Evolutionary conservation across 228 moss, liverwort and hornwort species (phyloP).

Genomic region (Sphagnum magellanicum): DNA sequence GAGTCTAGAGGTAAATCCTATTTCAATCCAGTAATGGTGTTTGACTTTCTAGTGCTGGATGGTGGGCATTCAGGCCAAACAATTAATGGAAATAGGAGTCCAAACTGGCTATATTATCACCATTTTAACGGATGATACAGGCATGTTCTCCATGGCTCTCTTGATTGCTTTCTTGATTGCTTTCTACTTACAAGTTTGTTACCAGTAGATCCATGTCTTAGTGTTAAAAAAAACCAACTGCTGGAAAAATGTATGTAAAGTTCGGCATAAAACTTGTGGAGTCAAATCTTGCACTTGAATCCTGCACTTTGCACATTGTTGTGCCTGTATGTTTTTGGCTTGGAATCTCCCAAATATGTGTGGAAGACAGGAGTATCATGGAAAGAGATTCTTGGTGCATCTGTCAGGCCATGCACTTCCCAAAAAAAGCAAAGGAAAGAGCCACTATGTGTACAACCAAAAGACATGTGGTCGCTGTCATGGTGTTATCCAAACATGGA

Average conservation of each 20-base stretch:
- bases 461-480: conserved; percentile 68
- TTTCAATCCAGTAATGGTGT: no score
- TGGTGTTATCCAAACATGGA: conserved; percentile 61
- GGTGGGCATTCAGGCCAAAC: conserved; percentile 42
- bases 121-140: conserved; percentile 58
- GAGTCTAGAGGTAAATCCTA: no score
- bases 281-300: not conserved
- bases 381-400: not conserved
- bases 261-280: not conserved
- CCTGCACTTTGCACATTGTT: not conserved
- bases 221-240: no score
- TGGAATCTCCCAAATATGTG: no score
- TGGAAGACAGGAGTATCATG: no score
- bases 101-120: conserved; percentile 68
- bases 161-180: no score
- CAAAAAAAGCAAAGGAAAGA: conserved; percentile 29
- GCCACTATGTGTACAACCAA: conserved; percentile 82
- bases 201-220: no score
- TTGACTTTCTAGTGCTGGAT: no score
- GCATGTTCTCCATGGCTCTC: no score
- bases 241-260: no score
- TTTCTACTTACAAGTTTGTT: no score
- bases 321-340: not conserved
- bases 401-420: conserved; percentile 64
- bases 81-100: conserved; percentile 73